Percentiles rank a stretch among this genome's conserved stretches.
phyloP scores from a whole-genome alignment of 2,329 filamentous ascomycete species.

The Ophiostoma perfectum region DNA sequence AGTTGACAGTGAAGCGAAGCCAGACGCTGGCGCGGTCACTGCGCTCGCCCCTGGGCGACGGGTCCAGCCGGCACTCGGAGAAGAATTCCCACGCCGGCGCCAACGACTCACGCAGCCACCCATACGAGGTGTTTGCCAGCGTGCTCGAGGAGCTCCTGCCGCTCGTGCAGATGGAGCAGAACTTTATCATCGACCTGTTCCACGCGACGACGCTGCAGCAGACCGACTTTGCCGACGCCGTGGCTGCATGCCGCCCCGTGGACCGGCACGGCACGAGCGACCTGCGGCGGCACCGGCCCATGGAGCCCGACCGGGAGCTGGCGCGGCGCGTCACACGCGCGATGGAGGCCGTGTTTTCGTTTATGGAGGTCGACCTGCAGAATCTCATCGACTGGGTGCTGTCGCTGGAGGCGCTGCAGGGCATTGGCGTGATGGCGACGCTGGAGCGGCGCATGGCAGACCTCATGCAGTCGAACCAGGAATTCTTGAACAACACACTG shows the following conservation, averaged over 20 bases:
- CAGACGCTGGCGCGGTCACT: slow-evolving; percentile 76
- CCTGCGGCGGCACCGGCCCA: slow-evolving; percentile 66
- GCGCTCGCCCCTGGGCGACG: slow-evolving; percentile 60
- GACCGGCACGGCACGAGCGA: slow-evolving; percentile 67
- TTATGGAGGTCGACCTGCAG: slow-evolving; percentile 73
- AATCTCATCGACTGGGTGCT: slow-evolving; percentile 79
- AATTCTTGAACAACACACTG: slow-evolving; percentile 72
- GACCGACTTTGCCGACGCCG: slow-evolving; percentile 75
- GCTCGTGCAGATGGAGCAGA: slow-evolving; percentile 87
- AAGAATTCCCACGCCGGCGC: background rate
- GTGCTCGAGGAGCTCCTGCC: slow-evolving; percentile 77
- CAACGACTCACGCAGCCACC: slow-evolving; percentile 58
- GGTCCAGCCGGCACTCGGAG: background rate
- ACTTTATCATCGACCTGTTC: slow-evolving; percentile 96
- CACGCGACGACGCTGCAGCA: slow-evolving; percentile 82
- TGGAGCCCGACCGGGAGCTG: slow-evolving; percentile 82
- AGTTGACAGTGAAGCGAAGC: slow-evolving; percentile 88
- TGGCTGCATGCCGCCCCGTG: slow-evolving; percentile 60
- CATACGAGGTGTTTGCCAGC: slow-evolving; percentile 75
- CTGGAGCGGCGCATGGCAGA: slow-evolving; percentile 74
- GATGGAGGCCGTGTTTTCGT: slow-evolving; percentile 84
- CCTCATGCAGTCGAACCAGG: slow-evolving; percentile 85
- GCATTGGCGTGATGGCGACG: slow-evolving; percentile 75
- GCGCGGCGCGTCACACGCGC: slow-evolving; percentile 78
- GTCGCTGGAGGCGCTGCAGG: slow-evolving; percentile 79